Evolutionary conservation across 306 rosid species (phyloP).

Genomic region (Clitoria ternatea): DNA sequence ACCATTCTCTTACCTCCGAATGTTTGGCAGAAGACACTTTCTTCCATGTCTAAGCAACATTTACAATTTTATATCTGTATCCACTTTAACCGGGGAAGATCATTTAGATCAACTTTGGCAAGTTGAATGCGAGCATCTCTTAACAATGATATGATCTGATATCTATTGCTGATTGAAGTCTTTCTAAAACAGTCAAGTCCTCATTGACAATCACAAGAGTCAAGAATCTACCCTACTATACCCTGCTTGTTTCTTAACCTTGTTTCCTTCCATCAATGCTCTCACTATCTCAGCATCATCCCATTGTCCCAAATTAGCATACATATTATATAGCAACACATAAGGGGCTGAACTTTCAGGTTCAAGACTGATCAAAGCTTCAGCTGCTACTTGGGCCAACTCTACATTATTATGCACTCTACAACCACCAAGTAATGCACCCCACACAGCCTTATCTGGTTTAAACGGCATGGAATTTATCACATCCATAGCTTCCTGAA

Average conservation of each 20-base stretch:
- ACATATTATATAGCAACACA: conserved; percentile 43
- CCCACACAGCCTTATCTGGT: conserved; percentile 53
- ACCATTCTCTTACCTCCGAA: conserved; percentile 22
- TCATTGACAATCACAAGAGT: conserved; percentile 24
- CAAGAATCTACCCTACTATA: conserved; percentile 50
- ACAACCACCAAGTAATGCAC: conserved; percentile 47
- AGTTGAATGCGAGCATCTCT: conserved; percentile 8
- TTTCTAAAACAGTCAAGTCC: background rate
- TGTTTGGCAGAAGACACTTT: conserved; percentile 10
- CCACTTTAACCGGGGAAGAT: background rate
- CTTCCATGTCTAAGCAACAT: conserved; percentile 10
- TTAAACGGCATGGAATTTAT: conserved; percentile 36
- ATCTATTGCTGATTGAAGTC: conserved; percentile 4
- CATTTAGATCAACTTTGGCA: background rate
- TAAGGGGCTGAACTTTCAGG: conserved; percentile 55
- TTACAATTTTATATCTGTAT: background rate
- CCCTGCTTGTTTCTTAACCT: conserved; percentile 40
- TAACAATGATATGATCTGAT: conserved; percentile 9
- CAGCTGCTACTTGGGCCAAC: conserved; percentile 38
- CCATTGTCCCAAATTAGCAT: conserved; percentile 49
- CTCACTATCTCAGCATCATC: conserved; percentile 46
- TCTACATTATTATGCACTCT: conserved; percentile 44
- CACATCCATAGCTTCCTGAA: conserved; percentile 43
- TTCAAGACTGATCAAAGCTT: conserved; percentile 45
- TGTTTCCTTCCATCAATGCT: conserved; percentile 36